A percentile compares a stretch with the other conserved stretches of the same genome.
Conservation (phyloP, 2,329 filamentous ascomycete genomes). For the Alternaria viburni region DNA sequence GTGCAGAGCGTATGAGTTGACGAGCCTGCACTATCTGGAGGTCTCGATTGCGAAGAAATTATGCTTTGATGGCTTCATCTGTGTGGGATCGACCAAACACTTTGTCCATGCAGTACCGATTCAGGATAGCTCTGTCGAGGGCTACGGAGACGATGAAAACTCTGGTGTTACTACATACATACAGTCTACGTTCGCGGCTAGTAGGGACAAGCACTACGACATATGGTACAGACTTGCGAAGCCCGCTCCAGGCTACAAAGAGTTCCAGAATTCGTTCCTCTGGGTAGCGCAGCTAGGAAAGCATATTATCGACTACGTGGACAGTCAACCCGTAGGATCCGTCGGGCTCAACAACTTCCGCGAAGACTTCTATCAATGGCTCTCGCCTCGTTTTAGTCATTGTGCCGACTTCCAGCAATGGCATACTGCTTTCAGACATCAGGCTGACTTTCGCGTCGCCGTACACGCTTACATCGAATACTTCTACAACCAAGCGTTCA, state of each 20-base stretch:
- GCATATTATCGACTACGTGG: conserved; percentile 72
- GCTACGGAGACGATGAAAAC: conserved; percentile 62
- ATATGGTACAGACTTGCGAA: conserved; percentile 69
- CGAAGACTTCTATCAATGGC: conserved; percentile 64
- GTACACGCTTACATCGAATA: conserved; percentile 67
- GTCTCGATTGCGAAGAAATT: conserved; percentile 18
- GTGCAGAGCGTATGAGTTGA: conserved; percentile 3
- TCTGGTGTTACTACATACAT: conserved; percentile 68
- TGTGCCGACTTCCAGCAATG: conserved; percentile 60
- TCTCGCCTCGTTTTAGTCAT: conserved; percentile 53
- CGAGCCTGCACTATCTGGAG: conserved; percentile 23
- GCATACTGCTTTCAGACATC: conserved; percentile 52
- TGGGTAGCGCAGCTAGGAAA: conserved; percentile 77
- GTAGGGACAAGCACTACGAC: conserved; percentile 32
- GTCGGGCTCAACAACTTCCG: conserved; percentile 64
- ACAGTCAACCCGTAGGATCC: conserved; percentile 21
- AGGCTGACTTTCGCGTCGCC: conserved; percentile 67
- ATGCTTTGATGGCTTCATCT: conserved; percentile 50
- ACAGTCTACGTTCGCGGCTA: conserved; percentile 56
- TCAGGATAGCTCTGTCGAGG: conserved; percentile 66
- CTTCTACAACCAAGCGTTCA: conserved; percentile 68
- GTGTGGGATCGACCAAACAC: conserved; percentile 47
- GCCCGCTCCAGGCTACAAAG: conserved; percentile 66
- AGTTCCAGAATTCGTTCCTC: conserved; percentile 68
- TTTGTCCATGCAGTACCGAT: conserved; percentile 67